Evolutionary conservation across 2,329 filamentous ascomycete genomes (phyloP), one percentile per base, ranked within the genome.

Genomic region (Colletotrichum sp.): DNA sequence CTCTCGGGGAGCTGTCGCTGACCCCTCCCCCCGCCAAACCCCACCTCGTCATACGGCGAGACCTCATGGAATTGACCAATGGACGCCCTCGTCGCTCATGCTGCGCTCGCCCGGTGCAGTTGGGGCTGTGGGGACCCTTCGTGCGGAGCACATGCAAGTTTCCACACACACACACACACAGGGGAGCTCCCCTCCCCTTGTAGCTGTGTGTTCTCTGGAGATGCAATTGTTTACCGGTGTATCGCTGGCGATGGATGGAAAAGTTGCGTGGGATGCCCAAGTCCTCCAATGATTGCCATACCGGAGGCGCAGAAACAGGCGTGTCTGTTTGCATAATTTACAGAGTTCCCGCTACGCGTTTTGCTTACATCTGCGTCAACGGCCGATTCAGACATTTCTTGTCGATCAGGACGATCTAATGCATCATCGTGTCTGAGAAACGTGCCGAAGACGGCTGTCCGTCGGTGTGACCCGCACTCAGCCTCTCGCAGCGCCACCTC

Each of bases 1-100:
- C 49, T 67, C 64, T 67, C 64, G 64, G 64, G 49, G 26, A 26
- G 24, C 63, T 55, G 44, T 24, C 16, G 34, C n/a, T 64, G 34
- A 15, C 26, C 28, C 21, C 32, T 64, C 36, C 24, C 67, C 67
- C 68, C 68, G 62, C 68, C 68, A 71, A 57, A 39, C 69, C 55
- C 69, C 69, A 68, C 69, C 63, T 68, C 73, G 69, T 76, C 69
- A 69, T 28, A 30, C 36, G 64, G 69, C 30, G 39, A 67, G 36
- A 71, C 39, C 16, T 63, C 16, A 21, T 18, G 57, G 69, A 24
- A 76, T 76, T 76, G 69, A 32, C 73, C 73, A 73, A 76, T 76
- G 15, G 63, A 49, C 39, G 24, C 59, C 34, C 21, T 26, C 24
- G 52, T 36, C 55, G 64, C 64, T 72, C 63, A 72, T 13, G 36